phyloP scores from a whole-genome alignment of 2,329 filamentous ascomycete species.

The Beauveria scarabaeidicola region DNA sequence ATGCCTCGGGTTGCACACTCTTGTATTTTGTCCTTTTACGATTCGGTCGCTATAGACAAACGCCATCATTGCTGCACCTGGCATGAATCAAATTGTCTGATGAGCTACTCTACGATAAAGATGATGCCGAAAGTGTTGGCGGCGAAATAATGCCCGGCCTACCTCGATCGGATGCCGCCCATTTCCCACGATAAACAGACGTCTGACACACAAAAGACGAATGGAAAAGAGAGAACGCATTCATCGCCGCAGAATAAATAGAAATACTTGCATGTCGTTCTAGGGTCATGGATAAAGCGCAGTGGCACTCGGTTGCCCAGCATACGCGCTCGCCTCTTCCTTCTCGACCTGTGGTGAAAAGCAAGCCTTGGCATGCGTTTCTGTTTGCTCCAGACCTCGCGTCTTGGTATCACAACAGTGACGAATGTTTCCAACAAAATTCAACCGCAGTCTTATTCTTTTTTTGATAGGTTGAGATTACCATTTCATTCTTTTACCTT shows the following conservation, averaged over 20 bases:
- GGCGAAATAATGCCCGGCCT: not conserved
- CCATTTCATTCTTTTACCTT: not conserved
- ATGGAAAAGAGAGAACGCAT: not conserved
- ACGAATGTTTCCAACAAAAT: not conserved
- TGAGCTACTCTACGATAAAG: not conserved
- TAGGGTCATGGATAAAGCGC: not conserved
- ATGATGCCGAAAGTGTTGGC: not conserved
- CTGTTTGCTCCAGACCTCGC: not conserved
- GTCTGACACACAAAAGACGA: not conserved
- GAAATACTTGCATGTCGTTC: not conserved
- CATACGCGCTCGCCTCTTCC: slow-evolving; percentile 1
- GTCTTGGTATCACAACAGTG: not conserved
- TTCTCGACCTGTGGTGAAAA: not conserved
- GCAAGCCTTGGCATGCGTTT: not conserved
- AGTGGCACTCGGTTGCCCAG: not conserved
- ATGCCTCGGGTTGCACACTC: not conserved
- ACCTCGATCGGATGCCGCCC: not conserved
- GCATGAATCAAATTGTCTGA: not conserved
- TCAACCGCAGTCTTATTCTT: not conserved
- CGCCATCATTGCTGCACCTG: accelerated
- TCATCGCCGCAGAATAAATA: not conserved
- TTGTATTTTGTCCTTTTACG: not conserved
- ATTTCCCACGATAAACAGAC: not conserved
- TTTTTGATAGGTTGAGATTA: not conserved
- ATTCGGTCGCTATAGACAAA: not conserved